A percentile compares a stretch with the other conserved stretches of the same genome.
phyloP scores from a whole-genome alignment of 192 early-diverging fungal genomes.

The Backusella mclennaniae region DNA sequence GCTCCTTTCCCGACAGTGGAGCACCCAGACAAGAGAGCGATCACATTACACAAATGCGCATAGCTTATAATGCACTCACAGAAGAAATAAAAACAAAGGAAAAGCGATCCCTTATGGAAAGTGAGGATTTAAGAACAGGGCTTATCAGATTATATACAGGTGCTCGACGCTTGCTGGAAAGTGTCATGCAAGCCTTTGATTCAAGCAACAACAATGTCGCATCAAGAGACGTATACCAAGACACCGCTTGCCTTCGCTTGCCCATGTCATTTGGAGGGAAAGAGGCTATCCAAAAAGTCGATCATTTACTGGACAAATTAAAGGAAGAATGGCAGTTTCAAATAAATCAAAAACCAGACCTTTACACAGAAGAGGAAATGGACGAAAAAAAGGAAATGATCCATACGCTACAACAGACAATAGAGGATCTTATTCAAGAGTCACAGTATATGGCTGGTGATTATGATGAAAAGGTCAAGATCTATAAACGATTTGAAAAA shows the following conservation, averaged over 20 bases:
- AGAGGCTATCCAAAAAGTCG: constrained; percentile 20
- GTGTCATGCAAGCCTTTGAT: neutral
- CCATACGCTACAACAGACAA: constrained; percentile 35
- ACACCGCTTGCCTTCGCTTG: constrained; percentile 18
- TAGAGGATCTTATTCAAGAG: constrained; percentile 25
- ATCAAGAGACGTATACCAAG: neutral
- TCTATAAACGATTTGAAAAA: constrained; percentile 28
- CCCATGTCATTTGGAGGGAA: constrained; percentile 23
- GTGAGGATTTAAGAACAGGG: constrained; percentile 13
- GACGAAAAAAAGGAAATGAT: constrained; percentile 51
- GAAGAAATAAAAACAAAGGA: neutral
- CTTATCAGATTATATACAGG: neutral
- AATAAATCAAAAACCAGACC: constrained; percentile 13
- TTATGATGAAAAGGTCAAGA: constrained; percentile 21
- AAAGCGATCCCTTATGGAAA: constrained; percentile 29
- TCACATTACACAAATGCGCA: neutral
- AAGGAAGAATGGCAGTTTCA: constrained; percentile 38
- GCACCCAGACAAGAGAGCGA: neutral
- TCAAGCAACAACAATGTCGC: neutral
- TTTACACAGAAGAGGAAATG: constrained; percentile 38
- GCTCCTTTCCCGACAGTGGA: constrained; percentile 16
- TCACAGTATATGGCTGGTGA: constrained; percentile 16
- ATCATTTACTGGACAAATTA: constrained; percentile 38
- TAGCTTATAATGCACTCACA: neutral
- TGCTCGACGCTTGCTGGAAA: neutral